Conservation (phyloP, 257 asterid genomes). For the Nemophila menziesii region DNA sequence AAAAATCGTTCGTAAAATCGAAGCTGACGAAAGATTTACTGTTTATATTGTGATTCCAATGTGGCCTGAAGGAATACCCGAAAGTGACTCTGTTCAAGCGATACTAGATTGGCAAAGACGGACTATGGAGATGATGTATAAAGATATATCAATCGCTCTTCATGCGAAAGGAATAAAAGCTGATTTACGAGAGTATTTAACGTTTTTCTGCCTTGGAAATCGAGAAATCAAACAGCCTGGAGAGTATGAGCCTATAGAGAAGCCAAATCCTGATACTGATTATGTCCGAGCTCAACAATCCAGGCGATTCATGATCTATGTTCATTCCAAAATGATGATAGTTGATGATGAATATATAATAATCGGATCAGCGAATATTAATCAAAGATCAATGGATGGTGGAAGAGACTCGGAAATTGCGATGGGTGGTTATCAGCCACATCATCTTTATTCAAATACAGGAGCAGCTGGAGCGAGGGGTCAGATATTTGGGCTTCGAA, state of each 20-base stretch:
- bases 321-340: constrained; percentile 88
- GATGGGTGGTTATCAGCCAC: constrained; percentile 85
- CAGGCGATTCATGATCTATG: constrained; percentile 93
- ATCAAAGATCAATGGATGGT: constrained; percentile 91
- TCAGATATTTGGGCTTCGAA: constrained; percentile 40
- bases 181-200: constrained; percentile 57
- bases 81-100: constrained; percentile 78
- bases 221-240: constrained; percentile 37
- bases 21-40: constrained; percentile 49
- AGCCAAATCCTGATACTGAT: constrained; percentile 52
- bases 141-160: constrained; percentile 45
- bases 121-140: constrained; percentile 98
- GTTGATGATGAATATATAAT: constrained; percentile 95
- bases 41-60: constrained; percentile 79
- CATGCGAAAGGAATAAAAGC: constrained; percentile 32
- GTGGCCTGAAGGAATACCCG: constrained; percentile 96
- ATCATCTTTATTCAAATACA: constrained; percentile 42
- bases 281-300: constrained; percentile 65
- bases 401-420: constrained; percentile 82
- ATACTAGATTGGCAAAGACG: constrained; percentile 88
- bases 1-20: constrained; percentile 69
- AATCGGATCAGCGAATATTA: constrained; percentile 87
- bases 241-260: constrained; percentile 47
- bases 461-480: constrained; percentile 32
- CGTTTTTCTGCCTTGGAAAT: constrained; percentile 87